Conservation (phyloP, 305 asterid genomes). For the Lippia alba region DNA sequence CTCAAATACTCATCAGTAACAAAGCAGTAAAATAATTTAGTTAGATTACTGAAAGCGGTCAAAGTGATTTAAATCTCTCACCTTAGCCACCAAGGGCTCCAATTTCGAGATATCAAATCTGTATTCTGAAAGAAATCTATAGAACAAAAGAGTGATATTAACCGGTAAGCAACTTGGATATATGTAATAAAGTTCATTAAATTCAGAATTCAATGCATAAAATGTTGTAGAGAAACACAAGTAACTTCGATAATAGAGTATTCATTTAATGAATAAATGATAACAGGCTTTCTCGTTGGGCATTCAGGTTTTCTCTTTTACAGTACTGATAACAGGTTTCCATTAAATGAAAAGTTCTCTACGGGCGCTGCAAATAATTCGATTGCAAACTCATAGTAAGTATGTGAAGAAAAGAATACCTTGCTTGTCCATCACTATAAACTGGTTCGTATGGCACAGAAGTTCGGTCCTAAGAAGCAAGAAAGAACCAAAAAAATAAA, state of each 20-base stretch:
- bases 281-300: neutral
- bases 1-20: neutral
- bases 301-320: neutral
- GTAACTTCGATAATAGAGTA: neutral
- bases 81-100: slow-evolving; percentile 93
- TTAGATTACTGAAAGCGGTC: slow-evolving; percentile 1
- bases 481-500: neutral
- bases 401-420: slow-evolving; percentile 47
- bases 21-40: slow-evolving; percentile 5
- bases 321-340: neutral
- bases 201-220: neutral
- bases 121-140: slow-evolving; percentile 79
- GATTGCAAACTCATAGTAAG: slow-evolving; percentile 20
- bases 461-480: slow-evolving; percentile 70
- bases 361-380: neutral
- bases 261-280: neutral
- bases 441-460: slow-evolving; percentile 87
- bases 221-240: neutral
- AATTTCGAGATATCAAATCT: slow-evolving; percentile 80
- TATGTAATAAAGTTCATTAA: neutral
- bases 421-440: slow-evolving; percentile 85
- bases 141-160: slow-evolving; percentile 8
- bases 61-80: slow-evolving; percentile 39
- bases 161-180: slow-evolving; percentile 6
- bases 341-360: neutral